A percentile compares a stretch with the other conserved stretches of the same genome.
Evolutionary conservation across 805 yeast genomes (phyloP).

Genomic region (Pichia nanzhaoensis): DNA sequence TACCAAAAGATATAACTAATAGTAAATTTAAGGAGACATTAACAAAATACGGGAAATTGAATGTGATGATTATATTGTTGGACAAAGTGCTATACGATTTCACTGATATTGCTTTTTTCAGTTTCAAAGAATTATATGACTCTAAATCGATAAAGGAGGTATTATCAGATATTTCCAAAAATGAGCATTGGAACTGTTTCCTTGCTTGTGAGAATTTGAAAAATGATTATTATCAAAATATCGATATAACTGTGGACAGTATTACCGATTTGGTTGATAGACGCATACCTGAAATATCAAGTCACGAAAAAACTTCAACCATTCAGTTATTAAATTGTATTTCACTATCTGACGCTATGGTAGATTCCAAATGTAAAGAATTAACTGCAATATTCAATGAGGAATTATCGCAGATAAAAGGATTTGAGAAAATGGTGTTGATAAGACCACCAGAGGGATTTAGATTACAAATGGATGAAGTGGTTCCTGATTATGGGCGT

Average conservation of each 20-base stretch:
- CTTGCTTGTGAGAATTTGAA: slow-evolving; percentile 33
- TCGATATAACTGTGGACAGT: slow-evolving; percentile 17
- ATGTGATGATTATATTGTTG: slow-evolving; percentile 36
- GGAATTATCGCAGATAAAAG: slow-evolving; percentile 42
- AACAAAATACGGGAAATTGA: slow-evolving; percentile 34
- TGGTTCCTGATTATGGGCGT: slow-evolving; percentile 60
- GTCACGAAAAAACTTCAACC: slow-evolving; percentile 36
- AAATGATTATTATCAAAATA: slow-evolving; percentile 18
- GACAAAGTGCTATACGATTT: slow-evolving; percentile 45
- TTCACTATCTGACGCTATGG: slow-evolving; percentile 55
- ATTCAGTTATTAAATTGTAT: slow-evolving; percentile 62
- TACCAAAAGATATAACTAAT: slow-evolving; percentile 38
- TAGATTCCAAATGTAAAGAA: slow-evolving; percentile 41
- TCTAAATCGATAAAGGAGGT: slow-evolving; percentile 21
- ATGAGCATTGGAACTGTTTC: slow-evolving; percentile 31
- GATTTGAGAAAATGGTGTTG: slow-evolving; percentile 46
- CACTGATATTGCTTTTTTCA: slow-evolving; percentile 54
- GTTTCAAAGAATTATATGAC: slow-evolving; percentile 24
- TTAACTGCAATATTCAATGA: slow-evolving; percentile 44
- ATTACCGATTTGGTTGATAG: slow-evolving; percentile 15
- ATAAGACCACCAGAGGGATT: slow-evolving; percentile 47
- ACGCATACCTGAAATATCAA: slow-evolving; percentile 13
- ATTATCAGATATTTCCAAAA: slow-evolving; percentile 29
- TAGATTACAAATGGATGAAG: slow-evolving; percentile 32
- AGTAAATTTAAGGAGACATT: slow-evolving; percentile 39